A percentile compares a stretch with the other conserved stretches of the same genome.
Conservation (phyloP, 768 basidiomycete species). For the Lentinus brumalis region DNA sequence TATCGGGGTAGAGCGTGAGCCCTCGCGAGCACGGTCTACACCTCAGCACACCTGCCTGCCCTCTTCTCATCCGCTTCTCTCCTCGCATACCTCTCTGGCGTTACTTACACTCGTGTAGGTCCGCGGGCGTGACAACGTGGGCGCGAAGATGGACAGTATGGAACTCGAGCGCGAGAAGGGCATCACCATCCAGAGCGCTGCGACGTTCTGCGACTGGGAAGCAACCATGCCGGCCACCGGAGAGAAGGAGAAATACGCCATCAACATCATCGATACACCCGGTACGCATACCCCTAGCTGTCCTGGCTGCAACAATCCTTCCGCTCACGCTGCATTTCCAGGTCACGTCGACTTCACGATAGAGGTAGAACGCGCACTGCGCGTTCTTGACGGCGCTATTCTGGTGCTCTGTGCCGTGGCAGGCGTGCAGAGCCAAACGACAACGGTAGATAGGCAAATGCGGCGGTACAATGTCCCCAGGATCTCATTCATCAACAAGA, state of each 20-base stretch:
- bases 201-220: constrained; percentile 98
- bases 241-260: constrained; percentile 79
- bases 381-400: constrained; percentile 96
- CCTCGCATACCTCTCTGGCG: too few species aligned
- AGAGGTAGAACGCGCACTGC: constrained; percentile 95
- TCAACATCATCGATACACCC: constrained; percentile 99
- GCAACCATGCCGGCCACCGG: constrained; percentile 60
- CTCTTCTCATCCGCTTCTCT: too few species aligned
- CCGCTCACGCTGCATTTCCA: constrained; percentile 30
- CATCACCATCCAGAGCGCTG: constrained; percentile 98
- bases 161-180: constrained; percentile 98
- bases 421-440: constrained; percentile 98
- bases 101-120: constrained; percentile 49
- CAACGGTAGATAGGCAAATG: constrained; percentile 99
- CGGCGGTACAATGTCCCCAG: constrained; percentile 93
- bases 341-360: constrained; percentile 99
- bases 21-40: not conserved
- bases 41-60: not conserved
- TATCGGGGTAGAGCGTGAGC: too few species aligned
- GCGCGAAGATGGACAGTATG: constrained; percentile 99
- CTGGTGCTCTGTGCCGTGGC: constrained; percentile 96
- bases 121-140: constrained; percentile 91
- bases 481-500: constrained; percentile 97
- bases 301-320: not conserved
- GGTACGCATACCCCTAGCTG: constrained; percentile 45